A percentile compares a stretch with the other conserved stretches of the same genome.
phyloP scores from a whole-genome alignment of 441 rosid genomes.

The Corymbia citriodora region DNA sequence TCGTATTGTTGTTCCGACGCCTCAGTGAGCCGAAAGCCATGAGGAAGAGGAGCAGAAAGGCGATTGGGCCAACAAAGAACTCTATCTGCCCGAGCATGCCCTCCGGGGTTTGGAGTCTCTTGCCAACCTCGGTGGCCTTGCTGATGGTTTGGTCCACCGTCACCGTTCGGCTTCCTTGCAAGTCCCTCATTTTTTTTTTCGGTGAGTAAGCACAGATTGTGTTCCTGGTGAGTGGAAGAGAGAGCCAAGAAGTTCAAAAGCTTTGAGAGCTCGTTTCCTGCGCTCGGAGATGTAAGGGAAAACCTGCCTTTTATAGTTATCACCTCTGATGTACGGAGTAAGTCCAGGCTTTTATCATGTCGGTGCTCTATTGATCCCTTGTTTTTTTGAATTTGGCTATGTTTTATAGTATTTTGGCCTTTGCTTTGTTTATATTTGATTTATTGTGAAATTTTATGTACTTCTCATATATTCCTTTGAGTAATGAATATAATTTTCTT shows the following conservation, averaged over 20 bases:
- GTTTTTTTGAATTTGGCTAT: too few species aligned
- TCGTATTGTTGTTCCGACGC: background rate
- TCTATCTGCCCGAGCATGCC: background rate
- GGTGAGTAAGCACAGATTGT: background rate
- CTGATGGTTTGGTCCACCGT: background rate
- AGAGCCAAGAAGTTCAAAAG: background rate
- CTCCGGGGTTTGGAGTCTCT: background rate
- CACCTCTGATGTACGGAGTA: background rate
- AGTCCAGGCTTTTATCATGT: background rate
- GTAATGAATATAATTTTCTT: too few species aligned
- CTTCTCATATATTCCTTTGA: too few species aligned
- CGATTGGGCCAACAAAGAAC: background rate
- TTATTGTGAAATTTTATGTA: too few species aligned
- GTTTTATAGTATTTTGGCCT: too few species aligned
- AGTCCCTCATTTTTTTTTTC: background rate
- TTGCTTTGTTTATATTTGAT: too few species aligned
- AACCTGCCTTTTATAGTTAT: background rate
- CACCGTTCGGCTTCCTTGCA: background rate
- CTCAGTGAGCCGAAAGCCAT: background rate
- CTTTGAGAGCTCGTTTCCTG: background rate
- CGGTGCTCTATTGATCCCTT: too few species aligned
- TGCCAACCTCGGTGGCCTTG: background rate
- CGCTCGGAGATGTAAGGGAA: background rate
- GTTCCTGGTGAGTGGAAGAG: background rate
- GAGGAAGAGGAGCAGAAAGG: background rate